Percentiles rank a stretch among this genome's conserved stretches.
Conservation (phyloP, 192 early-diverging fungal species). For the Backusella australiensis region DNA sequence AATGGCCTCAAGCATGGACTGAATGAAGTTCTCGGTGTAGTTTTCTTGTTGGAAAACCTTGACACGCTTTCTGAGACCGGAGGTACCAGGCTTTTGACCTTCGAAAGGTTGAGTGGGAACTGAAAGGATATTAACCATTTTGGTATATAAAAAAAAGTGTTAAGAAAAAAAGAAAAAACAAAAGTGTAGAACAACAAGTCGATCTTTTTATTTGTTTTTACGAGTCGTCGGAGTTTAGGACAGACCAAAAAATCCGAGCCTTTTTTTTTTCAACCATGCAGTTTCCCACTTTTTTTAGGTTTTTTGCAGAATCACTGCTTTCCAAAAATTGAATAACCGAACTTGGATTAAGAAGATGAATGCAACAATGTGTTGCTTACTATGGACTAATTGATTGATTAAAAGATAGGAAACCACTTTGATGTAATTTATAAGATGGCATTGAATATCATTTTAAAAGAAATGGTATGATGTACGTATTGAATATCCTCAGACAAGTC, state of each 20-base stretch:
- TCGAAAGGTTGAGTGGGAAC: constrained; percentile 74
- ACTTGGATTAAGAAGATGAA: background rate
- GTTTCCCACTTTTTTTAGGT: constrained; percentile 1
- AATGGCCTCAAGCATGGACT: constrained; percentile 84
- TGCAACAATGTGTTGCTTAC: no score
- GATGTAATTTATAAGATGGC: no score
- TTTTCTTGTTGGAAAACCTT: constrained; percentile 91
- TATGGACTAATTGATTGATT: no score
- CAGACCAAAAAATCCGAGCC: background rate
- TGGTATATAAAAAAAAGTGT: background rate
- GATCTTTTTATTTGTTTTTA: constrained; percentile 6
- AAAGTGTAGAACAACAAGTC: background rate
- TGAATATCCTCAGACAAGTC: no score
- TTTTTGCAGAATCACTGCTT: background rate
- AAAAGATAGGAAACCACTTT: background rate
- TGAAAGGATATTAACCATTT: constrained; percentile 34
- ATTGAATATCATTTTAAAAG: no score
- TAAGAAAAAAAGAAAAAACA: constrained; percentile 5
- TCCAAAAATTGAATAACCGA: background rate
- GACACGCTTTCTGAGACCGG: constrained; percentile 93
- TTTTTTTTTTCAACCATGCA: constrained; percentile 3
- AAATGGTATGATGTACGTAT: no score
- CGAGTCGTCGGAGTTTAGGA: background rate
- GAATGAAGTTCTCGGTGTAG: constrained; percentile 98
- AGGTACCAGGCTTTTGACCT: constrained; percentile 98